Base-by-base conservation (phyloP, 805 yeast species). In the Ascoidea rubescens region DNA sequence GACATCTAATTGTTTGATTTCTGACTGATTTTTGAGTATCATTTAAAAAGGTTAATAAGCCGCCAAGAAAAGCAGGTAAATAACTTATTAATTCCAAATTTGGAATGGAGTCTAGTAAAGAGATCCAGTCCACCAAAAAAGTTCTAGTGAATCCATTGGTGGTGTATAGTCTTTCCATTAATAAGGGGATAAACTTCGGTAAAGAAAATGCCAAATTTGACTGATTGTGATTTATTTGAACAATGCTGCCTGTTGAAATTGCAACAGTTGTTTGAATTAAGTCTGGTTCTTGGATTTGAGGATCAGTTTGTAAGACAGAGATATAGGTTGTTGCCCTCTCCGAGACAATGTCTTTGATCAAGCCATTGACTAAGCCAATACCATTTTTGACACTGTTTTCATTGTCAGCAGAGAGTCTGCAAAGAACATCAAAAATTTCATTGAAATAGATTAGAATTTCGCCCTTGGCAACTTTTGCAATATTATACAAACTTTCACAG, bases 391-490 rank as follows among this genome's bases (percentile, higher is more conserved):
- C 97, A 44, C 95, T 82, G 47, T 84, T 79, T 59, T 93, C 98
- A 1, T 89, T 77, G 62, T 91, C 98, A 0, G 96, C 89, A 28
- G 91, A 88, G 52, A 90, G 75, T 54, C 84, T 83, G 64, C 96
- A 90, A 51, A 93, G 72, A 17, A 90, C 93, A 64, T 93, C 98
- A 64, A 93, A 93, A 1, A 89, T 84, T 67, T 93, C 98, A 67
- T 91, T 93, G 72, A 93, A 93, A 64, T 87, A 90, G 10, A 85
- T 71, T 55, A 93, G 70, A 28, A 93, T 87, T 66, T 93, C 98
- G 32, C 98, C 98, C 58, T 95, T 81, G 4, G 98, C 96, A 21
- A 93, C 95, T 62, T 93, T 93, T 48, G 98, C 96, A 48, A 93
- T 90, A 67, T 93, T 93, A 67, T 93, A 93, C 55, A 93, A 72